These are phyloP conservation scores for Candida sp. DNA, from an alignment of 1,139 yeast genomes.

Conservation along the genomic window DNA sequence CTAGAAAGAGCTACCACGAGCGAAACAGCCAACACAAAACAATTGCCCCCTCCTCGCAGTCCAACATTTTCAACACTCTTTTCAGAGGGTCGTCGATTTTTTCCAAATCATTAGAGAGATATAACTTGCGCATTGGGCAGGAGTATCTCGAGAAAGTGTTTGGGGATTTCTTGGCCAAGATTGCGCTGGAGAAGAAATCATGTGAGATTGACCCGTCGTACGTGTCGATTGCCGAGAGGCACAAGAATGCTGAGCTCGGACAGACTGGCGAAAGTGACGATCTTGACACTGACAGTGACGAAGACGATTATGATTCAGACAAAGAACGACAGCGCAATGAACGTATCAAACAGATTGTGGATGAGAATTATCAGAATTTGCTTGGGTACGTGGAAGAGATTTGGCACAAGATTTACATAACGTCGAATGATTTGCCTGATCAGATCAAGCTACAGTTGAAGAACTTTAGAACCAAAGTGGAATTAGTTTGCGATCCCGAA, in stretches of 20 bases:
- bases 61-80: slow-evolving; percentile 67
- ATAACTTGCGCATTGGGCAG: slow-evolving; percentile 77
- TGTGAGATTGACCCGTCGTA: slow-evolving; percentile 80
- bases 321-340: slow-evolving; percentile 32
- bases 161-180: slow-evolving; percentile 64
- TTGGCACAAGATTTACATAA: slow-evolving; percentile 72
- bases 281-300: slow-evolving; percentile 22
- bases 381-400: slow-evolving; percentile 60
- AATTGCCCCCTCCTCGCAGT: slow-evolving; percentile 24
- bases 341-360: slow-evolving; percentile 35
- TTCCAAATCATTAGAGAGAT: slow-evolving; percentile 80
- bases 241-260: slow-evolving; percentile 26
- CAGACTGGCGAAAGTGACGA: slow-evolving; percentile 24
- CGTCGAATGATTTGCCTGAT: slow-evolving; percentile 79
- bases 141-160: slow-evolving; percentile 77
- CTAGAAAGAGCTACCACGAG: slow-evolving; percentile 40
- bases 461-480: slow-evolving; percentile 62
- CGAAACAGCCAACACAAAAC: slow-evolving; percentile 20
- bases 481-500: slow-evolving; percentile 61
- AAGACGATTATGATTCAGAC: slow-evolving; percentile 34
- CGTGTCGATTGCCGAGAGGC: slow-evolving; percentile 45
- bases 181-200: slow-evolving; percentile 53
- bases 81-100: slow-evolving; percentile 87
- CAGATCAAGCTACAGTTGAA: slow-evolving; percentile 66
- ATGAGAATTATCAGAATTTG: slow-evolving; percentile 57